Evolutionary conservation across 345 rosid genomes (phyloP), one percentile per base, ranked within the genome.

Genomic region (Carallia pectinifolia): DNA sequence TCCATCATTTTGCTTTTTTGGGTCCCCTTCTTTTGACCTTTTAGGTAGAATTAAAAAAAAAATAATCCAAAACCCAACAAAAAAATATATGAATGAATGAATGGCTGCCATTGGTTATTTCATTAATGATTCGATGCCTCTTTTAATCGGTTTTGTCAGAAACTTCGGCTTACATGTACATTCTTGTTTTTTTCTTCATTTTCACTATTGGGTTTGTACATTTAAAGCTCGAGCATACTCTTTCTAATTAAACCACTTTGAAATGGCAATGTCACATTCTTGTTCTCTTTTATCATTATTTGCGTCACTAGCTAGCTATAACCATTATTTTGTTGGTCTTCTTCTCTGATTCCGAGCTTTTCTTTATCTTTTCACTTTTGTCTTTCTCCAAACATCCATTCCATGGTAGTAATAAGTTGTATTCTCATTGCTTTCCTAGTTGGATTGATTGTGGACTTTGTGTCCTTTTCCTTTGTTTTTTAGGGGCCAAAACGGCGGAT

Each of bases 271-370:
- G 77, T 64, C 80, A 53, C 71, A 71, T 30, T 63, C 53, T 56
- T 62, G 62, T 65, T 78, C 73, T 56, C 56, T 2, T 30, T 67
- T 65, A 77, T 60, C 58, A 77, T 84, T 64, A 82, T 80, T 27
- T 66, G 79, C 74, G 76, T 77, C 65, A n/a, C 59, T 64, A 44
- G 50, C 29, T 30, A 9, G 34, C 34, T 33, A 23, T 23, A 33
- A 33, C 63, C 30, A 31, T 58, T 58, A 23, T 50, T 16, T 54
- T 44, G 52, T 56, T 53, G 33, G 53, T 58, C 16, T 39, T 47
- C 72, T 75, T 74, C 86, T 81, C 87, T 82, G 83, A 87, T 87
- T 89, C 89, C 89, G 79, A 87, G 79, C 5, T 37, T 47, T 19
- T 53, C 79, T 68, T 54, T 54, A 54, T 69, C 68, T 62, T 73